These are phyloP conservation scores for Ballota nigra DNA, from an alignment of 257 asterid species.

Conservation along the genomic window DNA sequence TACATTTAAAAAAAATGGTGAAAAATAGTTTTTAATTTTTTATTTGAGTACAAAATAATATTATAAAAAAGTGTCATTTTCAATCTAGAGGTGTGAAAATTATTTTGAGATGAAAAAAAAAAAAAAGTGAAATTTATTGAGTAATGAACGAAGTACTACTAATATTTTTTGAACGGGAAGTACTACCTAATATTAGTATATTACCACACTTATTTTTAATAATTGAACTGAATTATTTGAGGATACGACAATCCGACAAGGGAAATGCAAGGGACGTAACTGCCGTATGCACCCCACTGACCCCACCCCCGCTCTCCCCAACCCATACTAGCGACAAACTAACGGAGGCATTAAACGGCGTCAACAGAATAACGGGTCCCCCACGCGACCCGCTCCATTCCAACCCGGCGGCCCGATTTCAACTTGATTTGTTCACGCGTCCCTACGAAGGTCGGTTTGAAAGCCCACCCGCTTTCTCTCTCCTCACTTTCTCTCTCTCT, in stretches of 20 bases:
- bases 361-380: conserved; percentile 12
- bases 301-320: background rate
- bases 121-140: too few relatives aligned
- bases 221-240: background rate
- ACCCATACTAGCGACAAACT: conserved; percentile 14
- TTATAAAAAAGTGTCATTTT: too few relatives aligned
- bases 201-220: too few relatives aligned
- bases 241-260: conserved; percentile 3
- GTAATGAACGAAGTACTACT: too few relatives aligned
- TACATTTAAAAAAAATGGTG: too few relatives aligned
- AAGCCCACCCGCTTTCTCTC: conserved; percentile 12
- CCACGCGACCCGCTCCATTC: conserved; percentile 27
- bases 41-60: too few relatives aligned
- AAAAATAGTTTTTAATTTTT: too few relatives aligned
- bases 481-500: background rate
- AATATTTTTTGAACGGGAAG: too few relatives aligned
- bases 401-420: conserved; percentile 29
- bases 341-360: conserved; percentile 25
- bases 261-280: conserved; percentile 7
- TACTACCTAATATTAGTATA: too few relatives aligned
- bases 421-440: conserved; percentile 30
- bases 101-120: too few relatives aligned
- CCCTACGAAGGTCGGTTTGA: conserved; percentile 31
- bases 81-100: too few relatives aligned
- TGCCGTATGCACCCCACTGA: conserved; percentile 9